Evolutionary conservation across 257 asterid genomes (phyloP).

Genomic region (Solanum sejunctum): DNA sequence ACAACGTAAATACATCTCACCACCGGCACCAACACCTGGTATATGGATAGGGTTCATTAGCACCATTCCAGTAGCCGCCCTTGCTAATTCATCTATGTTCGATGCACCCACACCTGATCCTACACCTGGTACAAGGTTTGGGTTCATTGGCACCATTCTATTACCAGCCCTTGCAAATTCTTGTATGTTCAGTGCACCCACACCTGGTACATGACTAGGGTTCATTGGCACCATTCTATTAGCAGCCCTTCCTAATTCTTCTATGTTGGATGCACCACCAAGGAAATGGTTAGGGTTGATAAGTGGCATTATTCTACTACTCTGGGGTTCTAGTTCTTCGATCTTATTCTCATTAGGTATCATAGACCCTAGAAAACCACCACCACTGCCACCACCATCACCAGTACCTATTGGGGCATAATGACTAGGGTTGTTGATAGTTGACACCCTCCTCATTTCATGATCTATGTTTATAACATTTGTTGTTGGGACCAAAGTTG

Average conservation of each 20-base stretch:
- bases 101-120: neutral
- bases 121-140: neutral
- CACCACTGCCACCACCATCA: neutral
- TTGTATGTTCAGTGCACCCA: neutral
- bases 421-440: neutral
- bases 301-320: neutral
- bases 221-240: neutral
- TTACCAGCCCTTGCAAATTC: neutral
- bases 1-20: neutral
- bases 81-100: neutral
- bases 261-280: neutral
- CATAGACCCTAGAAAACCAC: neutral
- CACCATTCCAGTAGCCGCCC: neutral
- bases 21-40: neutral
- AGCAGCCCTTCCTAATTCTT: neutral
- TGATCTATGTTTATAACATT: neutral
- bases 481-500: neutral
- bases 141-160: neutral
- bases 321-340: neutral
- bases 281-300: neutral
- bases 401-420: neutral
- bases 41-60: neutral
- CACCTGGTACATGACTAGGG: neutral
- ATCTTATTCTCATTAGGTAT: neutral
- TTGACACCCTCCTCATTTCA: neutral